phyloP scores from a whole-genome alignment of 116 monocot genomes.

The Papilionanthe hybrid region DNA sequence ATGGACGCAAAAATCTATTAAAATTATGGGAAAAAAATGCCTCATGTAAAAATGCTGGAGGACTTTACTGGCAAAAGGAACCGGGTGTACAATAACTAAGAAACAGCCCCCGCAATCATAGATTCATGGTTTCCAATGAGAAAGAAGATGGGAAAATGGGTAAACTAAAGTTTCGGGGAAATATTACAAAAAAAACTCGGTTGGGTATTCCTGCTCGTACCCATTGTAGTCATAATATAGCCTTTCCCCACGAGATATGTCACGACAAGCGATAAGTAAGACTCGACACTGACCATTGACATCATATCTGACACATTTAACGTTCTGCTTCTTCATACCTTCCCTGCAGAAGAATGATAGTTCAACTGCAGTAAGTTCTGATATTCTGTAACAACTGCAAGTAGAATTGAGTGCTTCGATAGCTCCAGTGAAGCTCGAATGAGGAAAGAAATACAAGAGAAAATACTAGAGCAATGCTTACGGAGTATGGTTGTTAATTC shows the following conservation, averaged over 20 bases:
- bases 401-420: conserved; percentile 52
- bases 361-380: conserved; percentile 15
- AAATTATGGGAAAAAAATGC: background rate
- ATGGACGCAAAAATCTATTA: too few species aligned
- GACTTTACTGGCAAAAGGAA: background rate
- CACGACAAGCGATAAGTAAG: conserved; percentile 75
- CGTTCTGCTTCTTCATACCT: conserved; percentile 75
- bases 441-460: background rate
- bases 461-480: conserved; percentile 30
- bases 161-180: background rate
- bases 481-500: conserved; percentile 80
- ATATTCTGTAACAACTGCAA: conserved; percentile 22
- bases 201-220: conserved; percentile 80
- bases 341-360: conserved; percentile 43
- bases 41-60: background rate
- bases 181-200: conserved; percentile 71
- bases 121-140: background rate
- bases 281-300: conserved; percentile 69
- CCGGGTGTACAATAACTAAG: background rate
- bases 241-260: conserved; percentile 70
- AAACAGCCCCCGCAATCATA: background rate
- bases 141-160: background rate
- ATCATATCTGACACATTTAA: conserved; percentile 86
- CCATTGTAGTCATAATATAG: conserved; percentile 92
- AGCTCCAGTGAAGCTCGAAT: conserved; percentile 37